Evolutionary conservation across 768 basidiomycete genomes (phyloP), one percentile per base, ranked within the genome.

Genomic region (Boletus edulis): DNA sequence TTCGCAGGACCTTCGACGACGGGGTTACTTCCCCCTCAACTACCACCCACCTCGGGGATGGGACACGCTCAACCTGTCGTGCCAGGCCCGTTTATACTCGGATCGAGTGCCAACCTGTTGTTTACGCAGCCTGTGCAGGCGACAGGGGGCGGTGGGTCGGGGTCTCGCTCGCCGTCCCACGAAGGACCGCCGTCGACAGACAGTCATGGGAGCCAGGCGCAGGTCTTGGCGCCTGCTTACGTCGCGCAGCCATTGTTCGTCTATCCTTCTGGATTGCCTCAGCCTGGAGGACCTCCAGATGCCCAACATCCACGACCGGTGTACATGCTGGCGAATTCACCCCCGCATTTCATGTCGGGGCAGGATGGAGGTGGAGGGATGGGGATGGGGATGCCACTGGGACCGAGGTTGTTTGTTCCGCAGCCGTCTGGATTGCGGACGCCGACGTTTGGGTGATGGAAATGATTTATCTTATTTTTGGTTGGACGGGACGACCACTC

Each of bases 1-100:
- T 57, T 72, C 5, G 71, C 69, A 8, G 69, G 69, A 3, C 70
- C 69, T 4, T 70, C 69, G 29, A 70, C 66, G 24, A 63, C 69
- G 18, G 68, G 68, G 3, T 44, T 70, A n/a, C 51, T 69, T 9
- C 66, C 63, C 1, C 35, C 46, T 17, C 70, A 67, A 3, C 58
- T 29, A 0, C 59, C 8, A 1, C 47, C 48, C 5, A 20, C 55
- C 15, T 53, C 53, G 3, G 58, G 40, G 17, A 34, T 53, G 2
- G 58, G 58, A 5, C 51, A 52, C 1, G 9, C n/a, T 1, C 60
- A 49, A 2, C 50, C 60, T 1, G 17, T 59, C 18, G 39, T 62
- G 10, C 58, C 68, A n/a, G 53, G 62, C 2, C 70, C 71, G 6
- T 72, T 67, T 13, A 61, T 70, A 38, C 62, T 72, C 14, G 69